These are phyloP conservation scores for Conticribra weissflogii DNA, from an alignment of 108 stramenopile genomes.

Conservation along the genomic window DNA sequence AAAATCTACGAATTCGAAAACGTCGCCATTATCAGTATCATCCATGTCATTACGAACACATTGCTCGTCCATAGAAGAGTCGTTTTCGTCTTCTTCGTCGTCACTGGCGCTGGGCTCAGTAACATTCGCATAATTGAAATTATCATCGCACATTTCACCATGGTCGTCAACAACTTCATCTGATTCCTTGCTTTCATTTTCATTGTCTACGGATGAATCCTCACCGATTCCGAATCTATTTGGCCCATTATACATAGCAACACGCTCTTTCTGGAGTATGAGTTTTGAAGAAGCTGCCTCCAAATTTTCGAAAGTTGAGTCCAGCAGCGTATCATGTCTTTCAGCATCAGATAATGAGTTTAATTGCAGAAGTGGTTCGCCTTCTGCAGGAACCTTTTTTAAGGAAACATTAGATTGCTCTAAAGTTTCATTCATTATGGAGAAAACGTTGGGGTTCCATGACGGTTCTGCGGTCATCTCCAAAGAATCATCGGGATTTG, in stretches of 20 bases:
- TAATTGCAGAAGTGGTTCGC: conserved; percentile 25
- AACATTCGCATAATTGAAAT: not conserved
- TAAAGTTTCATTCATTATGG: conserved; percentile 3
- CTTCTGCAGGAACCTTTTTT: conserved; percentile 2
- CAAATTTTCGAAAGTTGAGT: not conserved
- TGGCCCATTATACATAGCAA: conserved; percentile 28
- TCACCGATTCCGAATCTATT: conserved; percentile 41
- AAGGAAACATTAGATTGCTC: conserved; percentile 16
- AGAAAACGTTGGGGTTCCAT: conserved; percentile 21
- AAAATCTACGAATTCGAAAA: conserved; percentile 16
- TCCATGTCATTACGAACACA: conserved; percentile 8
- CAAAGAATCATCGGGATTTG: not conserved
- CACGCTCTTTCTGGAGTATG: conserved; percentile 34
- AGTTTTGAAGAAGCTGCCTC: conserved; percentile 25
- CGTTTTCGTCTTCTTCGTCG: not conserved
- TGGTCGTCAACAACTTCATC: not conserved
- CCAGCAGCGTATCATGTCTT: too few species aligned
- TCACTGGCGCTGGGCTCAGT: not conserved
- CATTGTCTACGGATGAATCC: conserved; percentile 43
- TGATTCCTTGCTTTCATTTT: not conserved
- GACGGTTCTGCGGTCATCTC: conserved; percentile 2
- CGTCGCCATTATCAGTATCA: not conserved
- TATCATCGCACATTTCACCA: not conserved
- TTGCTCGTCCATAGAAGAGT: conserved; percentile 4
- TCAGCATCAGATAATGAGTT: too few species aligned